phyloP scores from a whole-genome alignment of 2,329 filamentous ascomycete species.

The Fusarium sp. region DNA sequence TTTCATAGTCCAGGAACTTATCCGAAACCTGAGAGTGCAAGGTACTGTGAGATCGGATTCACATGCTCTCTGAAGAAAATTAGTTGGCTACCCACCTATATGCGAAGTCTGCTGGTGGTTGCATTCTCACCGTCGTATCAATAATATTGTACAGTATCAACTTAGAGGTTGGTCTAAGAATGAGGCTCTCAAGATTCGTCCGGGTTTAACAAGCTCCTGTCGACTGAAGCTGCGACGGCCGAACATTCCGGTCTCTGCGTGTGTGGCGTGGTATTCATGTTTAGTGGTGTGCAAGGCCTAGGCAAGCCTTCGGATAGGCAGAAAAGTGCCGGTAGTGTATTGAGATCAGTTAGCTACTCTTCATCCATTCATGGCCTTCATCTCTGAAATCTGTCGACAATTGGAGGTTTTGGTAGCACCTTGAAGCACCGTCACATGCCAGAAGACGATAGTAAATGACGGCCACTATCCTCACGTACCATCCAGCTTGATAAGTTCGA shows the following conservation, averaged over 20 bases:
- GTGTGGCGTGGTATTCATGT: background rate
- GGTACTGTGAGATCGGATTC: background rate
- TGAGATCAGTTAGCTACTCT: background rate
- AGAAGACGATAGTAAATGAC: background rate
- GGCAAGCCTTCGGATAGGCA: background rate
- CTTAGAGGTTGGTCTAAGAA: background rate
- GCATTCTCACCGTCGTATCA: background rate
- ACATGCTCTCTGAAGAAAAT: background rate
- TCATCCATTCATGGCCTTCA: background rate
- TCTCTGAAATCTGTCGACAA: background rate
- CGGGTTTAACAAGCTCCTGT: conserved; percentile 1
- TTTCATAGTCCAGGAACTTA: background rate
- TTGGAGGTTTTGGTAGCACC: background rate
- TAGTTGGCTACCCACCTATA: background rate
- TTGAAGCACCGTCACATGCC: conserved; percentile 24
- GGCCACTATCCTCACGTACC: background rate
- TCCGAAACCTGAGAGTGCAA: background rate
- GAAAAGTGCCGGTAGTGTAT: background rate
- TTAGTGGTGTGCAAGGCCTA: background rate
- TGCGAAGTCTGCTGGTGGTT: background rate
- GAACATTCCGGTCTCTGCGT: conserved; percentile 20
- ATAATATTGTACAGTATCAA: background rate
- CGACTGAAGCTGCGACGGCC: background rate
- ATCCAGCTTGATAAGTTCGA: background rate
- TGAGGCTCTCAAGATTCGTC: conserved; percentile 20